phyloP scores from a whole-genome alignment of 148 eudicot species.

The Amaranthus cruentus region DNA sequence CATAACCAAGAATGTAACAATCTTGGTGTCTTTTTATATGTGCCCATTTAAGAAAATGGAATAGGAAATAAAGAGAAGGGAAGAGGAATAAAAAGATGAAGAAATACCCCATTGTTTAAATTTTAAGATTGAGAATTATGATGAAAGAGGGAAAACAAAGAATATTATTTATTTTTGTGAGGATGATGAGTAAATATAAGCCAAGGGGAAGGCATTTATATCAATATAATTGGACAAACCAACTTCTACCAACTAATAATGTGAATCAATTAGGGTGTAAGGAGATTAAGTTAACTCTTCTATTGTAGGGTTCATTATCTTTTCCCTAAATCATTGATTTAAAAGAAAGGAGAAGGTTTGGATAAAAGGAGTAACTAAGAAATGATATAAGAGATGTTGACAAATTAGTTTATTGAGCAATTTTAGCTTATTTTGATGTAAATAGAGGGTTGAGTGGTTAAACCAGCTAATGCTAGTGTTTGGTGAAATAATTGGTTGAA shows the following conservation, averaged over 20 bases:
- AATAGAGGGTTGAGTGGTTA: too few species aligned
- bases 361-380: too few species aligned
- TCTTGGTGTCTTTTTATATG: conserved; percentile 30
- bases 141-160: not conserved
- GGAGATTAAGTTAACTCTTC: not conserved
- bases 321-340: not conserved
- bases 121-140: not conserved
- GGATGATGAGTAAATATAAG: not conserved
- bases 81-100: conserved; percentile 24
- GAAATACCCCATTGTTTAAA: conserved; percentile 24
- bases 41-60: conserved; percentile 22
- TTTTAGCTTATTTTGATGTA: too few species aligned
- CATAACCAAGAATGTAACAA: conserved; percentile 65
- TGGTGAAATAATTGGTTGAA: too few species aligned
- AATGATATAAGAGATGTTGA: too few species aligned
- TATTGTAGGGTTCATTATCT: conserved; percentile 2
- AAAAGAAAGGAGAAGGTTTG: too few species aligned
- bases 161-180: not conserved
- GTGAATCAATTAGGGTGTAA: conserved; percentile 1
- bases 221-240: conserved; percentile 5
- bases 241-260: conserved; percentile 21
- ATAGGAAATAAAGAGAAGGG: conserved; percentile 35
- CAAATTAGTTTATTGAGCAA: too few species aligned
- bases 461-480: too few species aligned
- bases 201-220: conserved; percentile 12